These are phyloP conservation scores for Camellia granthamiana DNA, from an alignment of 148 eudicot species.

Conservation along the genomic window DNA sequence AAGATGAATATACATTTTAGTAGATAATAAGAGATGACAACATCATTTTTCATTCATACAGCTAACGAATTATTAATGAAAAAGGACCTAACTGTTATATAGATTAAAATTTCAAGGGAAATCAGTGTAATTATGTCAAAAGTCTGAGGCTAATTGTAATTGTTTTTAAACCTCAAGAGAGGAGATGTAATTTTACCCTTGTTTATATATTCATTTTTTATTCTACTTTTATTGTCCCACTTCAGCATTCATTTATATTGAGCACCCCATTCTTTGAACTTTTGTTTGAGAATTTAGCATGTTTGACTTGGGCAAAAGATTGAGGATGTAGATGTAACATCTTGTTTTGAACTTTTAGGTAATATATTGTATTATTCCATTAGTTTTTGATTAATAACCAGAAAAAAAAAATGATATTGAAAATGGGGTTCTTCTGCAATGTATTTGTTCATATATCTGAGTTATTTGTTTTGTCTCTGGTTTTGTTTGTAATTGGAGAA, in stretches of 20 bases:
- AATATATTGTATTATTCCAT: background rate
- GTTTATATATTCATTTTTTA: background rate
- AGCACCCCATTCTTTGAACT: background rate
- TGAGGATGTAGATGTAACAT: background rate
- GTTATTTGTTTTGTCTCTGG: conserved; percentile 3
- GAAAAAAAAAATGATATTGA: background rate
- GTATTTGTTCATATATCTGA: background rate
- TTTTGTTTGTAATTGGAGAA: background rate
- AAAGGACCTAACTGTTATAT: too few relatives aligned
- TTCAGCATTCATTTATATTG: conserved; percentile 2
- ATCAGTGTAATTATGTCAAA: too few relatives aligned
- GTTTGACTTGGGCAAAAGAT: conserved; percentile 6
- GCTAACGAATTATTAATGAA: too few relatives aligned
- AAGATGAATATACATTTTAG: too few relatives aligned
- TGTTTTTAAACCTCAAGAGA: too few relatives aligned
- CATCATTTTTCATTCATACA: too few relatives aligned
- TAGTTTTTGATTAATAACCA: conserved; percentile 1
- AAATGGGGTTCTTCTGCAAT: background rate
- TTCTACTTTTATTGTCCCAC: background rate
- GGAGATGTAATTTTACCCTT: background rate
- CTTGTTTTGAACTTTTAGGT: background rate
- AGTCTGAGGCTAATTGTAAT: too few relatives aligned
- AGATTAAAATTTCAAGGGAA: too few relatives aligned
- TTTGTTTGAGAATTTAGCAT: conserved; percentile 2
- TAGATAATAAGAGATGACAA: too few relatives aligned